Evolutionary conservation across 768 basidiomycete genomes (phyloP).

Genomic region (Hemileccinum rubropunctum): DNA sequence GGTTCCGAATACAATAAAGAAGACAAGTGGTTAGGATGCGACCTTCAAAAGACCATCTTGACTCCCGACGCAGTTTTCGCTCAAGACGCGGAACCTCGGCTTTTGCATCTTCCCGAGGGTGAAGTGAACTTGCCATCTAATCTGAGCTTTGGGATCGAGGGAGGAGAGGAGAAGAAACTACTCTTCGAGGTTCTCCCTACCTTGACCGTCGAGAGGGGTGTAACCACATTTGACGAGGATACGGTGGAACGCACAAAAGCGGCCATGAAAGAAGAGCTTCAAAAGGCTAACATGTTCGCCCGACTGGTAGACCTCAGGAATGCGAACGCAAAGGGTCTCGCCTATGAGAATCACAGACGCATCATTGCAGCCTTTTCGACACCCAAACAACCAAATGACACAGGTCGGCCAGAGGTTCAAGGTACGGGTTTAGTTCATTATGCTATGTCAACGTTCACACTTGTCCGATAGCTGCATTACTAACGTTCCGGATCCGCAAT

Average conservation of each 20-base stretch:
- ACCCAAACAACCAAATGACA: conserved; percentile 61
- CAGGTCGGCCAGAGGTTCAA: conserved; percentile 88
- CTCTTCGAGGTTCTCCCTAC: conserved; percentile 68
- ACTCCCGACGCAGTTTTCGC: conserved; percentile 46
- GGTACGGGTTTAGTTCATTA: conserved; percentile 42
- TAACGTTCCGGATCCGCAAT: conserved; percentile 84
- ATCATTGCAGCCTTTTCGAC: conserved; percentile 79
- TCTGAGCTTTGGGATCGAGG: conserved; percentile 64
- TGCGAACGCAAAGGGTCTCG: conserved; percentile 82
- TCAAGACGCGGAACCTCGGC: conserved; percentile 18
- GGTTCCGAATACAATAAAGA: conserved; percentile 68
- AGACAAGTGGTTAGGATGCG: conserved; percentile 62
- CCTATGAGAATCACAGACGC: conserved; percentile 80
- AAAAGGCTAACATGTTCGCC: conserved; percentile 57
- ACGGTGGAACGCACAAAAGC: conserved; percentile 20
- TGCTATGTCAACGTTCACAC: neutral
- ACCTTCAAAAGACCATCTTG: conserved; percentile 64
- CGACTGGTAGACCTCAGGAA: conserved; percentile 81
- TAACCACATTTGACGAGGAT: conserved; percentile 17
- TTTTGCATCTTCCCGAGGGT: conserved; percentile 33
- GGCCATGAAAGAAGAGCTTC: conserved; percentile 35
- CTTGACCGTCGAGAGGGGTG: conserved; percentile 39
- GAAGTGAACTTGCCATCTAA: conserved; percentile 48
- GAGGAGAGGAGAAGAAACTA: conserved; percentile 47
- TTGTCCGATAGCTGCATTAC: conserved; percentile 63